Evolutionary conservation across 495 filamentous ascomycete genomes (phyloP), one percentile per base, ranked within the genome.

Genomic region (Talaromyces ruber): DNA sequence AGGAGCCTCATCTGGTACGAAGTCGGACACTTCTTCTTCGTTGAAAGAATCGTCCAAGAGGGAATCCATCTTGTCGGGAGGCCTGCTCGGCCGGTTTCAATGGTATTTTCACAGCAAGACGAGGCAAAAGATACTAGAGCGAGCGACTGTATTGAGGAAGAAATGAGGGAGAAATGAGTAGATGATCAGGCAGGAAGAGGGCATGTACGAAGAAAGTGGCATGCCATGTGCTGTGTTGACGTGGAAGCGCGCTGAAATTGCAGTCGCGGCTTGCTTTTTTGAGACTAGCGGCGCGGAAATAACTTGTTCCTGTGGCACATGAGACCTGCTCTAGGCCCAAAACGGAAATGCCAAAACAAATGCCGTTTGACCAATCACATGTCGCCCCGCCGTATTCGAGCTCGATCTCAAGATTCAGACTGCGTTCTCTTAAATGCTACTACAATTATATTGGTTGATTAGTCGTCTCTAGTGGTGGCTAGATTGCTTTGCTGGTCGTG

Each of bases 21-120:
- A 80, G 65, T 79, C 76, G 45, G 76, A 80, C 67, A 71, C 81
- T 63, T 80, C 75, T 53, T 76, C 70, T 51, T 81, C 79, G 68
- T 85, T 86, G 69, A 82, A 77, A 63, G 82, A 84, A 60, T 85
- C 84, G 1, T 82, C 80, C 72, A 81, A 77, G 51, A 79, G 72
- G 55, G 72, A 76, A 62, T 74, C 68, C 75, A 77, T 79, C 63
- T 59, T 70, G 65, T 52, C 43, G 12, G 37, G 58, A 34, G 59
- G 39, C 59, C 59, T 32, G 59, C 45, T 52, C 59, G 29, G 25
- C n/a, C 24, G 22, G 16, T 30, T n/a, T 58, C 11, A 29, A 22
- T 11, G n/a, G 55, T 9, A 32, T 16, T n/a, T n/a, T 63, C 52
- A 25, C 24, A 39, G 45, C 18, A 25, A 26, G 43, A 54, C 26